Conservation (phyloP, 2,329 filamentous ascomycete genomes). For the Monosporascus cannonballus region DNA sequence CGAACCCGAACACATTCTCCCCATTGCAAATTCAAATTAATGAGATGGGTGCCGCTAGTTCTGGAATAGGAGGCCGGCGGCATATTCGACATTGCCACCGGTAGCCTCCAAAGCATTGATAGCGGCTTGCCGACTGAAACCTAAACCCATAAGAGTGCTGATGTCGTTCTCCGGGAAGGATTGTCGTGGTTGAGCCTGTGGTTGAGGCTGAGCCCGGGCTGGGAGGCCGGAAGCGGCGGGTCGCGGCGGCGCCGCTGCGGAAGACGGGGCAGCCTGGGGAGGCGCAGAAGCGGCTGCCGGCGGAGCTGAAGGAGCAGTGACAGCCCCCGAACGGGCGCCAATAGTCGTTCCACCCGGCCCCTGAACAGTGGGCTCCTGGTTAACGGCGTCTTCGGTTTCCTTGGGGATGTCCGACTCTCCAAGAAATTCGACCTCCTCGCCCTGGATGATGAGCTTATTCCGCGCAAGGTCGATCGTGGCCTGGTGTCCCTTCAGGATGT, state of each 20-base stretch:
- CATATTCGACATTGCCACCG: slow-evolving; percentile 79
- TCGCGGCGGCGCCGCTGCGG: slow-evolving; percentile 18
- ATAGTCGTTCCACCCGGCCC: slow-evolving; percentile 88
- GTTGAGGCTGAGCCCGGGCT: slow-evolving; percentile 17
- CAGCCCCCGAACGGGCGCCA: slow-evolving; percentile 74
- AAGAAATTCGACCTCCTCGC: slow-evolving; percentile 81
- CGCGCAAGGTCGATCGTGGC: slow-evolving; percentile 83
- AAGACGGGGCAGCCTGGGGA: slow-evolving; percentile 15
- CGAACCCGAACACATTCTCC: neutral
- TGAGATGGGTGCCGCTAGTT: slow-evolving; percentile 23
- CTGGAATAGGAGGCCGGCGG: slow-evolving; percentile 72
- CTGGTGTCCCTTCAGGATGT: slow-evolving; percentile 96
- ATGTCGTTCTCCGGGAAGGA: slow-evolving; percentile 59
- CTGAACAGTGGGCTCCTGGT: slow-evolving; percentile 75
- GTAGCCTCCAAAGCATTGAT: slow-evolving; percentile 76
- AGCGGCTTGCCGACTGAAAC: slow-evolving; percentile 70
- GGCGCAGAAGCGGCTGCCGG: slow-evolving; percentile 21
- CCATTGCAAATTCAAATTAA: slow-evolving; percentile 5
- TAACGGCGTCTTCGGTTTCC: slow-evolving; percentile 63
- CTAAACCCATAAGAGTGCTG: slow-evolving; percentile 69
- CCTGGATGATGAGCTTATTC: slow-evolving; percentile 82
- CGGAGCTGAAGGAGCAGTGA: slow-evolving; percentile 46
- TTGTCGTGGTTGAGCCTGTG: slow-evolving; percentile 17
- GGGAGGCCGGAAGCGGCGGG: slow-evolving; percentile 21
- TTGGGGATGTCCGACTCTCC: slow-evolving; percentile 94